Evolutionary conservation across 495 filamentous ascomycete species (phyloP).

Genomic region (Amphirosellinia nigrospora): DNA sequence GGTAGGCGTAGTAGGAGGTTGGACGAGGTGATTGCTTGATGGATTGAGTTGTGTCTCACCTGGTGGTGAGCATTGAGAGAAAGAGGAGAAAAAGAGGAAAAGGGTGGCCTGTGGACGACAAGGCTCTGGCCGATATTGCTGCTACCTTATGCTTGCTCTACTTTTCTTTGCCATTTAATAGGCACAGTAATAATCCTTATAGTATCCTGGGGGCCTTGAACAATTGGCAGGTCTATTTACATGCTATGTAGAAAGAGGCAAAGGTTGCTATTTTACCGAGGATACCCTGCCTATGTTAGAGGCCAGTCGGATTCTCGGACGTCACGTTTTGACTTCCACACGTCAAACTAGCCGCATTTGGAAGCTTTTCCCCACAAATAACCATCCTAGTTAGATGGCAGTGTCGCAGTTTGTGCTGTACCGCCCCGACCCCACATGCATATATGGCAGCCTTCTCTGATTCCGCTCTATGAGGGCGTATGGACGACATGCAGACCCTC

Average conservation of each 20-base stretch:
- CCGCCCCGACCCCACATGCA: conserved; percentile 7
- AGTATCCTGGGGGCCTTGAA: background rate
- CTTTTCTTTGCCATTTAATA: background rate
- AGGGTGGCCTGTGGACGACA: background rate
- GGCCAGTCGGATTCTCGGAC: no score
- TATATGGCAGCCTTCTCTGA: background rate
- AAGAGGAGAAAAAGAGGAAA: background rate
- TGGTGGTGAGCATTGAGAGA: background rate
- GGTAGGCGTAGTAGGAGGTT: background rate
- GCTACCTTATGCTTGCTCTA: background rate
- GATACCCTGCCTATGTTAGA: no score
- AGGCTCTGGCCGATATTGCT: background rate
- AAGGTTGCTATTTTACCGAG: no score
- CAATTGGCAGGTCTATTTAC: conserved; percentile 2
- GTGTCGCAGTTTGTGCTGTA: no score
- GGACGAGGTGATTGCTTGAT: background rate
- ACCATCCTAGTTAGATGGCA: no score
- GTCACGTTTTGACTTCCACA: no score
- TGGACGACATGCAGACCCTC: no score
- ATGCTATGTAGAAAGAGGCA: background rate
- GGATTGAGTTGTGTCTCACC: background rate
- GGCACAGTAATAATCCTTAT: background rate
- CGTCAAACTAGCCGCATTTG: no score
- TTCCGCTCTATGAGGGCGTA: no score
- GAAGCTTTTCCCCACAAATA: no score